phyloP scores from a whole-genome alignment of 164 flowering plant genomes.

The Echeveria elegans region DNA sequence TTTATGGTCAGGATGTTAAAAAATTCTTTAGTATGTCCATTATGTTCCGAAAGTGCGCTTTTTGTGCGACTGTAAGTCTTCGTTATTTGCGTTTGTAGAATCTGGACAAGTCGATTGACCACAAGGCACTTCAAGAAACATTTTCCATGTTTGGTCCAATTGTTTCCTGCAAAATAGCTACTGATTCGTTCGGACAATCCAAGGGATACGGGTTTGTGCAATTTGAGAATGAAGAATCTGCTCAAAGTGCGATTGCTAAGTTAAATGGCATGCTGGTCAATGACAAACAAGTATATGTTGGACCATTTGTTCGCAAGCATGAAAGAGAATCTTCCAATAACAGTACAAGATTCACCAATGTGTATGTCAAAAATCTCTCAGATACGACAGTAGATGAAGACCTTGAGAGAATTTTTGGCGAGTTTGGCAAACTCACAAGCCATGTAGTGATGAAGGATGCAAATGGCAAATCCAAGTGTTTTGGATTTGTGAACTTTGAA shows the following conservation, averaged over 20 bases:
- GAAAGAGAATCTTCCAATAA: constrained; percentile 39
- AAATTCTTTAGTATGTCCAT: background rate
- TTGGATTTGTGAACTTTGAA: constrained; percentile 75
- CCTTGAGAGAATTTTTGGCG: constrained; percentile 46
- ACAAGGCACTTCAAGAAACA: constrained; percentile 68
- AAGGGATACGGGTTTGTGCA: constrained; percentile 77
- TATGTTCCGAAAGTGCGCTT: background rate
- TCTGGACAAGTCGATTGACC: constrained; percentile 64
- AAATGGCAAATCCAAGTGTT: constrained; percentile 68
- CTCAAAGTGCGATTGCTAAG: constrained; percentile 65
- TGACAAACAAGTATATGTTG: constrained; percentile 71
- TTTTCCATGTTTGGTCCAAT: constrained; percentile 62
- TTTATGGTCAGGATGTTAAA: background rate
- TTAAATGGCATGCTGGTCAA: constrained; percentile 73
- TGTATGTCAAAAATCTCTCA: constrained; percentile 57
- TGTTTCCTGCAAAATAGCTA: constrained; percentile 64
- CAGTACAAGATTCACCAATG: constrained; percentile 53
- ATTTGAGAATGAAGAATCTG: constrained; percentile 51
- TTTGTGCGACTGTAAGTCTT: background rate
- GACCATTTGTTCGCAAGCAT: constrained; percentile 62
- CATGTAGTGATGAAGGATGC: constrained; percentile 65
- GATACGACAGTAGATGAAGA: constrained; percentile 58
- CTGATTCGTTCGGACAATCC: constrained; percentile 54
- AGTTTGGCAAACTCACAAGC: constrained; percentile 55
- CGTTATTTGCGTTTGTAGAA: constrained; percentile 32